Conservation (phyloP, 805 yeast genomes). For the Candida glaebosa region DNA sequence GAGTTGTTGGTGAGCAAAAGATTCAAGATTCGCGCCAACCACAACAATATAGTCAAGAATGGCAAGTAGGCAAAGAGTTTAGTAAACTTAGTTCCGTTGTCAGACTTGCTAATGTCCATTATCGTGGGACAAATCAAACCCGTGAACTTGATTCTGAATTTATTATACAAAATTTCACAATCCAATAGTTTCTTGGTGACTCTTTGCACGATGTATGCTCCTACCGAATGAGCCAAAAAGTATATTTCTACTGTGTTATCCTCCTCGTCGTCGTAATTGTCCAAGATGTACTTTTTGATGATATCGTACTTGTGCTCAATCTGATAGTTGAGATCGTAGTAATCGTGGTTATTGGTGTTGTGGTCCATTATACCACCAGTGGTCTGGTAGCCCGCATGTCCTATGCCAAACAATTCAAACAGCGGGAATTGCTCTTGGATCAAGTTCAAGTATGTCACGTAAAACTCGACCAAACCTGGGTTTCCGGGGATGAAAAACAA, state of each 20-base stretch:
- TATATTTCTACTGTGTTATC: conserved; percentile 30
- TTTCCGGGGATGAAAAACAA: conserved; percentile 71
- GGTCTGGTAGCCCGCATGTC: conserved; percentile 58
- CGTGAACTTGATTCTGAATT: conserved; percentile 33
- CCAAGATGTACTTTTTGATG: conserved; percentile 32
- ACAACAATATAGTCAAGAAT: conserved; percentile 12
- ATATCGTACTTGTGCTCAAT: conserved; percentile 53
- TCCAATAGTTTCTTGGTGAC: conserved; percentile 30
- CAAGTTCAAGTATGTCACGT: conserved; percentile 48
- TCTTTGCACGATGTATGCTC: conserved; percentile 61
- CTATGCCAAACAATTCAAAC: conserved; percentile 54
- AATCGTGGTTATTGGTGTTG: conserved; percentile 11
- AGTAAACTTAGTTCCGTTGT: conserved; percentile 29
- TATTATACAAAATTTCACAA: conserved; percentile 19
- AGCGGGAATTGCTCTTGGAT: conserved; percentile 41
- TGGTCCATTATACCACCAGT: conserved; percentile 23
- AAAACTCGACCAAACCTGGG: conserved; percentile 70
- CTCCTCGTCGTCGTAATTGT: conserved; percentile 7
- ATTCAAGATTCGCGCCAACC: conserved; percentile 2
- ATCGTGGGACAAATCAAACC: conserved; percentile 74
- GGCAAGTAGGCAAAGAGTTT: conserved; percentile 26
- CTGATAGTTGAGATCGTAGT: conserved; percentile 51
- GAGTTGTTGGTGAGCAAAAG: conserved; percentile 9
- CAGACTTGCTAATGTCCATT: conserved; percentile 50
- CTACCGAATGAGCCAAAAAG: conserved; percentile 70